Base-by-base conservation (phyloP, 1,139 yeast species). In the Martiniozyma asiatica region DNA sequence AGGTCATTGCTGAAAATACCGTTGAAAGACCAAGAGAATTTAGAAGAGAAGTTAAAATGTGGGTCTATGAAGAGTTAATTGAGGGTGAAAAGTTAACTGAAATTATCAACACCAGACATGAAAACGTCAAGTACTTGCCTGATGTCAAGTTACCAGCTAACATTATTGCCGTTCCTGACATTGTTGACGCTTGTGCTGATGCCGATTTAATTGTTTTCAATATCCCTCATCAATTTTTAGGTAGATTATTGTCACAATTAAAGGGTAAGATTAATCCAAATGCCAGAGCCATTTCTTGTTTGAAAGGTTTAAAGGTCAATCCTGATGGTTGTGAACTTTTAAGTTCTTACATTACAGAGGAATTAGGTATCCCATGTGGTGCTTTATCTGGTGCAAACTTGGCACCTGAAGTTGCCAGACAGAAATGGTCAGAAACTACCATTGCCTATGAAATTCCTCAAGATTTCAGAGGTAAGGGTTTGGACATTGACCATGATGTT, bases 371-470 rank as follows among this genome's bases (percentile, higher is more conserved):
- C 44, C 73, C 78, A 58, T 87, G 96, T 61, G 97, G 97, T 55
- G 95, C 85, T 14, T 65, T 87, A 35, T 79, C 93, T 2, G 97
- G 97, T 37, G 97, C 97, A 36, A 87, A 87, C 59, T 66, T 87
- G 44, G 97, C 97, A 35, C 79, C 84, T 32, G 97, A 87, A 60
- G 94, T 87, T 36, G 97, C 97, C 39, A 70, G 68, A 55, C 82
- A 80, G 55, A 80, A 80, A 58, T 87, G 89, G 85, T 80, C 93
- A 23, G 97, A 87, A 60, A 85, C 97, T 37, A 82, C 97, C 12
- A 79, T 87, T 38, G 97, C 94, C 10, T 87, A 82, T 63, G 73
- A 72, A 34, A 47, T 65, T 13, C 94, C 94, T 25, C 52, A 53
- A 15, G 82, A 80, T 56, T 74, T 61, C 63, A 62, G 66, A 49